phyloP scores from a whole-genome alignment of 768 basidiomycete species.

The Mycena indigotica region DNA sequence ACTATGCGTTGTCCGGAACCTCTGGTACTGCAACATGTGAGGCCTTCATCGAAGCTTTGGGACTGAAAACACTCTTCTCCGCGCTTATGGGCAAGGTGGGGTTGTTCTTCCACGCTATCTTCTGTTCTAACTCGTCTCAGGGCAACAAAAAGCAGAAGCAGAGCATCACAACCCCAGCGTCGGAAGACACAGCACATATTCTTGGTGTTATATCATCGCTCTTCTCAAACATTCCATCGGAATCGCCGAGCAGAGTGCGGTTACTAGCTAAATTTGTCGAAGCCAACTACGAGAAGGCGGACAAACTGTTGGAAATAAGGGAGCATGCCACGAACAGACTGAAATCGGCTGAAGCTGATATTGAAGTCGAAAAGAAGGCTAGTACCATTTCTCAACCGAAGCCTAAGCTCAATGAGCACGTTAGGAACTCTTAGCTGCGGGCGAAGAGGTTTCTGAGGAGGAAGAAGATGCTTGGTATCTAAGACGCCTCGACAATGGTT shows the following conservation, averaged over 20 bases:
- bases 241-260: conserved; percentile 77
- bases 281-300: conserved; percentile 88
- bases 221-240: conserved; percentile 83
- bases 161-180: conserved; percentile 47
- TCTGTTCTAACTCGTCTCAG: conserved; percentile 32
- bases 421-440: conserved; percentile 58
- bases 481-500: conserved; percentile 81
- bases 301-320: conserved; percentile 87
- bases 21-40: conserved; percentile 72
- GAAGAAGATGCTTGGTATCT: conserved; percentile 82
- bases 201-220: conserved; percentile 88
- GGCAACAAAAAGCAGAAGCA: conserved; percentile 66
- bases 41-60: conserved; percentile 83
- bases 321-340: conserved; percentile 69
- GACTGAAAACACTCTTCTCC: conserved; percentile 88
- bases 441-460: conserved; percentile 58
- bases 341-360: conserved; percentile 60
- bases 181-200: conserved; percentile 86
- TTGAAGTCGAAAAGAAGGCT: conserved; percentile 71
- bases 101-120: conserved; percentile 17
- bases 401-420: neutral
- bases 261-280: conserved; percentile 94
- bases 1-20: conserved; percentile 85
- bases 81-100: conserved; percentile 93
- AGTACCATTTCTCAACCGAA: conserved; percentile 3